These are phyloP conservation scores for Suhomyces atakaporum DNA, from an alignment of 1,139 yeast genomes.

Conservation along the genomic window DNA sequence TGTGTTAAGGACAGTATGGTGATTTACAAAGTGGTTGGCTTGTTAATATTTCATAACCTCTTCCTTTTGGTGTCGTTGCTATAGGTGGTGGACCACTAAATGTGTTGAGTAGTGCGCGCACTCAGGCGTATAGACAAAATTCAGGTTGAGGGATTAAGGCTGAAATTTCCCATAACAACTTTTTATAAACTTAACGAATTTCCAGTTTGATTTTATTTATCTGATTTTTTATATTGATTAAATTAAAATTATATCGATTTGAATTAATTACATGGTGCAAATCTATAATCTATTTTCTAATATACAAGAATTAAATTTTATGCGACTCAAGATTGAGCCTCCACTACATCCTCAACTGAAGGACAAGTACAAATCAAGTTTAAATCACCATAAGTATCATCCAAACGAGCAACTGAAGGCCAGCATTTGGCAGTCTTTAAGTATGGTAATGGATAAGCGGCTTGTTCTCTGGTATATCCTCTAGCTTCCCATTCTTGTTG, in stretches of 20 bases:
- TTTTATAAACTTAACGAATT: not conserved
- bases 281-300: constrained; percentile 7
- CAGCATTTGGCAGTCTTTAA: constrained; percentile 80
- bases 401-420: constrained; percentile 92
- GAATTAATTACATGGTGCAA: too few species aligned
- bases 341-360: constrained; percentile 67
- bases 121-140: not conserved
- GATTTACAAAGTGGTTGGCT: not conserved
- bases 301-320: constrained; percentile 5
- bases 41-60: not conserved
- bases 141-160: not conserved
- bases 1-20: not conserved
- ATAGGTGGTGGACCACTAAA: not conserved
- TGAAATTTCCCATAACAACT: not conserved
- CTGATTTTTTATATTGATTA: too few species aligned
- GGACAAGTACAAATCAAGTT: constrained; percentile 94
- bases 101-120: not conserved
- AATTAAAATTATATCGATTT: not conserved
- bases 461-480: constrained; percentile 90
- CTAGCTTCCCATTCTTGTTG: constrained; percentile 72
- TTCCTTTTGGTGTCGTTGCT: not conserved
- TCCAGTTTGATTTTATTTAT: too few species aligned
- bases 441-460: constrained; percentile 84
- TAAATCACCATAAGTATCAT: constrained; percentile 93
- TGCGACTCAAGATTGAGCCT: constrained; percentile 8